Conservation (phyloP, 805 yeast genomes). For the Suhomyces tanzawaensis region DNA sequence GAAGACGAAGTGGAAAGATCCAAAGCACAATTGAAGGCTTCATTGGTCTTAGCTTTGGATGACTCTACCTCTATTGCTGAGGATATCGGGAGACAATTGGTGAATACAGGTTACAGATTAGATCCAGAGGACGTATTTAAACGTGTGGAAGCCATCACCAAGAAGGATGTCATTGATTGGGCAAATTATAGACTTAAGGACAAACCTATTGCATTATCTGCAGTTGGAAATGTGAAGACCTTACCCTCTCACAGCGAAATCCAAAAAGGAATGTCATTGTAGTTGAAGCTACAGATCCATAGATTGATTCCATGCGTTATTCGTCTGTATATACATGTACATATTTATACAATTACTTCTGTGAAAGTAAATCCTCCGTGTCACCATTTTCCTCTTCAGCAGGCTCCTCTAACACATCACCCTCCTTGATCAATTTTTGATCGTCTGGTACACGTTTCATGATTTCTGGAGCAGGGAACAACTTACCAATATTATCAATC, state of each 20-base stretch:
- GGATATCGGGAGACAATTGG: conserved; percentile 95
- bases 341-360: conserved; percentile 1
- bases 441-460: conserved; percentile 76
- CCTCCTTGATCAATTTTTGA: conserved; percentile 49
- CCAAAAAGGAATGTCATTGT: conserved; percentile 31
- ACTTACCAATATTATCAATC: conserved; percentile 86
- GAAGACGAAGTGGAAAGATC: conserved; percentile 91
- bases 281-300: no score
- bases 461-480: conserved; percentile 62
- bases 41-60: conserved; percentile 82
- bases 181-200: conserved; percentile 75
- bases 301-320: not conserved
- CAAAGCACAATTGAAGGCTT: conserved; percentile 91
- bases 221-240: conserved; percentile 74
- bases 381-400: conserved; percentile 29
- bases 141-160: conserved; percentile 74
- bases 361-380: conserved; percentile 14
- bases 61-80: conserved; percentile 96
- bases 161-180: conserved; percentile 81
- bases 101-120: conserved; percentile 82
- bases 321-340: conserved; percentile 4
- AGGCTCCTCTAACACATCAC: conserved; percentile 31
- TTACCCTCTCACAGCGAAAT: conserved; percentile 69
- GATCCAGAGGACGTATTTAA: conserved; percentile 72
- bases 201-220: conserved; percentile 87